Evolutionary conservation across 352 stramenopile genomes (phyloP), one percentile per base, ranked within the genome.

Genomic region (Stramenopiles sp.): DNA sequence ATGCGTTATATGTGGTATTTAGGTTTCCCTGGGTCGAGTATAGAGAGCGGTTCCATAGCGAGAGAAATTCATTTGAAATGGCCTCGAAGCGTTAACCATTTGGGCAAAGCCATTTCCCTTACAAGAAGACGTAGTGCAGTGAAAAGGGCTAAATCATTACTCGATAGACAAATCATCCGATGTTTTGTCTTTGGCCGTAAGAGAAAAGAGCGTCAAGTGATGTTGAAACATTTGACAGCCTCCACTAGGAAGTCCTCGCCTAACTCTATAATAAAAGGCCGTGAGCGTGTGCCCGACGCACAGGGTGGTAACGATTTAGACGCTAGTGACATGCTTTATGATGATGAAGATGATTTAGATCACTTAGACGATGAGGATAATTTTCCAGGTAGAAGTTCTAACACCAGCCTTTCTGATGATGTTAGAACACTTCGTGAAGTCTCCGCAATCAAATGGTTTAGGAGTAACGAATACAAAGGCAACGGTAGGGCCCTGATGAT

Each of bases 291-390:
- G 55, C n/a, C n/a, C n/a, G 55, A 71, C 55, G 55, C 55, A 27
- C 27, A 71, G 22, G 55, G 55, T 27, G 90, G 93, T 83, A 92
- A 92, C 84, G 89, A 93, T 75, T 7, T 7, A 29, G 44, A 71
- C 75, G 7, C 7, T 25, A n/a, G n/a, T n/a, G 55, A 83, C 32
- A 76, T 84, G 67, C 81, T 83, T 0, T 80, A 83, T 55, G 82
- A 83, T 32, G 81, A 82, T 7, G 76, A 83, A 32, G 71, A 67
- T 0, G 44, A 83, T 32, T 30, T 33, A 22, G 82, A 84, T 29
- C 78, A 81, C 31, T 67, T 82, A 22, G 7, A 30, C 7, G 80
- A 39, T 30, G 30, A 7, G 0, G 44, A 14, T 0, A 55, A 84
- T 7, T 75, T 81, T 32, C 67, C 67, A 29, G 44, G 7, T 71